Conservation (phyloP, 441 rosid species). For the Pelargonium myrrhifolium region DNA sequence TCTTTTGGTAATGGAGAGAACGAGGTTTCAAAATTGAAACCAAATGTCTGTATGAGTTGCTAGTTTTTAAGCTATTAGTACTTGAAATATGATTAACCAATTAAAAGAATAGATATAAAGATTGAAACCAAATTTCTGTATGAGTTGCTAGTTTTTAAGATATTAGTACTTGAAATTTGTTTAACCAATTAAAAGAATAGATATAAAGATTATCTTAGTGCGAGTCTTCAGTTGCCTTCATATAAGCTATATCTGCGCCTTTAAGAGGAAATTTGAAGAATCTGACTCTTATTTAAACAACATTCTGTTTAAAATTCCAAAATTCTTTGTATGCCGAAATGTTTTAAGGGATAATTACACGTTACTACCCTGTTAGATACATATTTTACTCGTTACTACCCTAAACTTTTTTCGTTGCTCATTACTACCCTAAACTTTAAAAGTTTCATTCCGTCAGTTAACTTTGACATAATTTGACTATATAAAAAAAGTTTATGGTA, state of each 20-base stretch:
- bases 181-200: background rate
- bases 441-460: no score
- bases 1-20: background rate
- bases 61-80: background rate
- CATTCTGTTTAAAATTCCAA: no score
- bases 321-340: no score
- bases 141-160: background rate
- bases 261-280: background rate
- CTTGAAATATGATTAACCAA: background rate
- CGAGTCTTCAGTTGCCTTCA: background rate
- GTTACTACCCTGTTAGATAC: no score
- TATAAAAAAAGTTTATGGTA: no score
- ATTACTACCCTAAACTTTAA: no score
- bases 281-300: no score
- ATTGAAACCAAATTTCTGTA: background rate
- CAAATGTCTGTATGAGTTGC: background rate
- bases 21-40: background rate
- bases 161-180: background rate
- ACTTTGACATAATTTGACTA: no score
- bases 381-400: no score
- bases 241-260: background rate
- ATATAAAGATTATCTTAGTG: background rate
- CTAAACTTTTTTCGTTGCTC: no score
- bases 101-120: background rate
- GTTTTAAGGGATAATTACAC: no score